Evolutionary conservation across 345 rosid species (phyloP).

Genomic region (Excoecaria agallocha): DNA sequence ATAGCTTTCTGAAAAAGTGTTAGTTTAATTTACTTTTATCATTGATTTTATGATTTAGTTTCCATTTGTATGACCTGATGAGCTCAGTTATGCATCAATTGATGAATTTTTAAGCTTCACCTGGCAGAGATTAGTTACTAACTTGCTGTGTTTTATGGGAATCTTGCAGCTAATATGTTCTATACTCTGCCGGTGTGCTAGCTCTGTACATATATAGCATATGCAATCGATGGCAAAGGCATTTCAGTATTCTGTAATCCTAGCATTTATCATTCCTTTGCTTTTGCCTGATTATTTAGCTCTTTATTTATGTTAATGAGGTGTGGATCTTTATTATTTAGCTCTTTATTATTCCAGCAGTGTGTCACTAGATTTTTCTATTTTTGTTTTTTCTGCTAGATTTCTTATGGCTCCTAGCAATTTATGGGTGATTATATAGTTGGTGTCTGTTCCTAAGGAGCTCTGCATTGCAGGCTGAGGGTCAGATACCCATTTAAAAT

Average conservation of each 20-base stretch:
- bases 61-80: background rate
- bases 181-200: constrained; percentile 3
- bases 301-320: no score
- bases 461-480: no score
- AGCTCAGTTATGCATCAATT: background rate
- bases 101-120: background rate
- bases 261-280: constrained; percentile 38
- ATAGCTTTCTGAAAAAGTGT: background rate
- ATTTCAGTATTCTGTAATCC: constrained; percentile 29
- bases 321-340: no score
- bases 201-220: constrained; percentile 6
- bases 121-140: background rate
- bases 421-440: no score
- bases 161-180: background rate
- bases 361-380: no score
- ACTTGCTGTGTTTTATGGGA: background rate
- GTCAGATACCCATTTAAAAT: no score
- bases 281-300: constrained; percentile 41
- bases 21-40: background rate
- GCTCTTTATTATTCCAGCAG: no score
- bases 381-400: no score
- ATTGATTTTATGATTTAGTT: background rate
- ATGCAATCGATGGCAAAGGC: constrained; percentile 43
- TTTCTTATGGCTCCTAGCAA: no score
- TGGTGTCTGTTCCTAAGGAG: no score